Percentiles rank a stretch among this genome's conserved stretches.
Conservation (phyloP, 2,329 filamentous ascomycete genomes). For the Ambrosiella xylebori region DNA sequence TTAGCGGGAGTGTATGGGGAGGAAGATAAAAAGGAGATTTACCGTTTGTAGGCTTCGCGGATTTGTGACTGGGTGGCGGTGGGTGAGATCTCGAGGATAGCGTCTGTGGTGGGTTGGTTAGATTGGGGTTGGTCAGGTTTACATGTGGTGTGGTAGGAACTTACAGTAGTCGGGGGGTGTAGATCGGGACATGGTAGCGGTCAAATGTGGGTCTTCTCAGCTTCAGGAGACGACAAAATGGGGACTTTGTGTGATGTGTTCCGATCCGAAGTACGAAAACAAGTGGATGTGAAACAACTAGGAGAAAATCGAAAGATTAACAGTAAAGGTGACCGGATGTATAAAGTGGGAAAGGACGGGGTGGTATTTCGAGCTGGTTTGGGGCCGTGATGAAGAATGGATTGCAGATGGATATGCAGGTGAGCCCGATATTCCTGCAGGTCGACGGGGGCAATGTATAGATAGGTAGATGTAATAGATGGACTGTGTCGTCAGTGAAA, state of each 20-base stretch:
- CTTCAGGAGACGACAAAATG: not conserved
- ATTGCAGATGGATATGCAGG: not conserved
- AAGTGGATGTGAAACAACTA: no score
- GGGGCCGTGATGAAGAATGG: not conserved
- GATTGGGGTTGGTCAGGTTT: not conserved
- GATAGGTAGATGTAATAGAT: not conserved
- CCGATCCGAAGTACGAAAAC: no score
- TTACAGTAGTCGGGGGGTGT: conserved; percentile 12
- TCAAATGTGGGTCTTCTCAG: not conserved
- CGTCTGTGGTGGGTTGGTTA: conserved; percentile 33
- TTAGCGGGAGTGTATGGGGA: not conserved
- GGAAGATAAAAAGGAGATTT: conserved; percentile 12
- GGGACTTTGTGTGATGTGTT: not conserved
- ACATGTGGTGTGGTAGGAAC: not conserved
- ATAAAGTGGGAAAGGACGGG: not conserved
- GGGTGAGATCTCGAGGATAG: conserved; percentile 53
- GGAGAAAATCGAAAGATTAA: no score
- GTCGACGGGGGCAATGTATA: not conserved
- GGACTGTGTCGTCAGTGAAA: not conserved
- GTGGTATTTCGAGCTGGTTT: not conserved
- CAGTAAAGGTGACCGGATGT: no score
- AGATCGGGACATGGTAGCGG: conserved; percentile 2
- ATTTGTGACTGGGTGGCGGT: conserved; percentile 68
- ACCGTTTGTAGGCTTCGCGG: conserved; percentile 89
- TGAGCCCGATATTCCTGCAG: not conserved